phyloP scores from a whole-genome alignment of 148 eudicot species.

The Rhododendron kiyosumense region DNA sequence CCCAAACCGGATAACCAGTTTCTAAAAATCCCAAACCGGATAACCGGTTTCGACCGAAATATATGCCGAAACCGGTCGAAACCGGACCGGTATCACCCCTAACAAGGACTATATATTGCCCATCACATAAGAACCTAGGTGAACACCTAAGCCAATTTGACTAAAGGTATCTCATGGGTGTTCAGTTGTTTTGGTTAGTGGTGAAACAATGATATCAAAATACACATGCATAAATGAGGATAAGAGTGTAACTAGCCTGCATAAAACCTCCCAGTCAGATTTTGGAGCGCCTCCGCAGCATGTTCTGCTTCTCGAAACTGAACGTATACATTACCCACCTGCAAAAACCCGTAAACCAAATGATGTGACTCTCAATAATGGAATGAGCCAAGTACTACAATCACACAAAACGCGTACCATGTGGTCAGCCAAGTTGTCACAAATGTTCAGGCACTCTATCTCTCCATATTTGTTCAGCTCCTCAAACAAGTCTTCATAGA shows the following conservation, averaged over 20 bases:
- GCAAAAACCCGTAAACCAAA: neutral
- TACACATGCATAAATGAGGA: neutral
- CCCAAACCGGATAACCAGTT: no score
- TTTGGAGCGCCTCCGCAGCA: slow-evolving; percentile 75
- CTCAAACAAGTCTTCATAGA: slow-evolving; percentile 87
- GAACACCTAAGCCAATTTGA: neutral
- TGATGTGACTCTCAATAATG: neutral
- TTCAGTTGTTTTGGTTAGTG: neutral
- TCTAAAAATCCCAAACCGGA: no score
- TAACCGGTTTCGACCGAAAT: no score
- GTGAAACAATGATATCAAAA: neutral
- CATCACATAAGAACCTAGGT: neutral
- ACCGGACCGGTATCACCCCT: no score
- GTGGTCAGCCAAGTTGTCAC: slow-evolving; percentile 95
- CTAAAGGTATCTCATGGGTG: neutral
- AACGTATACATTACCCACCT: slow-evolving; percentile 94
- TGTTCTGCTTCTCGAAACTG: slow-evolving; percentile 96
- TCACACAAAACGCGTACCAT: slow-evolving; percentile 40
- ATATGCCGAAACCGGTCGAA: no score
- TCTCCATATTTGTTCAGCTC: slow-evolving; percentile 94
- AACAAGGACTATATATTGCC: neutral
- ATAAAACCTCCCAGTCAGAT: slow-evolving; percentile 79
- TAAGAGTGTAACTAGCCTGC: slow-evolving; percentile 44
- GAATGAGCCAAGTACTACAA: neutral
- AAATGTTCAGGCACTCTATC: slow-evolving; percentile 78